Evolutionary conservation across 78 protist genomes (phyloP), one percentile per base, ranked within the genome.

Genomic region (Paratrimastix pyriformis): DNA sequence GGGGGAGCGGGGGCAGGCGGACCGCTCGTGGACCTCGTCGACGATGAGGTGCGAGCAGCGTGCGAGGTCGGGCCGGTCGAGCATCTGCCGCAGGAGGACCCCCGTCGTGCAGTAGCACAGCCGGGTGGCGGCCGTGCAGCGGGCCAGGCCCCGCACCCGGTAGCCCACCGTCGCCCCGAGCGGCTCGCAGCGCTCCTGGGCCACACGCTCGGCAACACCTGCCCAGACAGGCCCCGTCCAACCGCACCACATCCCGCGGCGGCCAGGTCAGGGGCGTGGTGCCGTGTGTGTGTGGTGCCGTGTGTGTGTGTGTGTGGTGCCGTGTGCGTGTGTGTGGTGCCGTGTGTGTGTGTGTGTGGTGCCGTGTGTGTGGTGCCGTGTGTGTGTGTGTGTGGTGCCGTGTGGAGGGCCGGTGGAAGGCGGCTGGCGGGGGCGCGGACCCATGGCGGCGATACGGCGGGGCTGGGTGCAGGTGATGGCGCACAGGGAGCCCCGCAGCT

Each of bases 1-100:
- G n/a, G n/a, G n/a, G n/a, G n/a, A n/a, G n/a, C n/a, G n/a, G n/a
- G n/a, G n/a, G n/a, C n/a, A n/a, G n/a, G n/a, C 57, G 21, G 65
- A 72, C 26, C 83, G 65, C 42, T 79, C 83, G 72, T 79, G 83
- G 48, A 69, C 75, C 73, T 80, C 84, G 54, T 80, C 84, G 40
- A 80, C 65, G 45, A 80, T 35, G 13, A 80, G 32, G 45, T 55
- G 72, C 45, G 52, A 8, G 38, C 5, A 48, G 1, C 54, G 50
- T 18, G 1, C 38, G 13, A 40, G 37, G 1, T 11, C 30, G 26
- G 32, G 3, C 60, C 59, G 70, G 40, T 30, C 21, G 50, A 18
- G 1, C 30, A 37, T 1, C 26, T n/a, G n/a, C 2, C 52, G 57
- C 30, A 65, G 37, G 5, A 76, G 38, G 3, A 76, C 45, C 18